Evolutionary conservation across 192 early-diverging fungal species (phyloP).

Genomic region (Backusella circina): DNA sequence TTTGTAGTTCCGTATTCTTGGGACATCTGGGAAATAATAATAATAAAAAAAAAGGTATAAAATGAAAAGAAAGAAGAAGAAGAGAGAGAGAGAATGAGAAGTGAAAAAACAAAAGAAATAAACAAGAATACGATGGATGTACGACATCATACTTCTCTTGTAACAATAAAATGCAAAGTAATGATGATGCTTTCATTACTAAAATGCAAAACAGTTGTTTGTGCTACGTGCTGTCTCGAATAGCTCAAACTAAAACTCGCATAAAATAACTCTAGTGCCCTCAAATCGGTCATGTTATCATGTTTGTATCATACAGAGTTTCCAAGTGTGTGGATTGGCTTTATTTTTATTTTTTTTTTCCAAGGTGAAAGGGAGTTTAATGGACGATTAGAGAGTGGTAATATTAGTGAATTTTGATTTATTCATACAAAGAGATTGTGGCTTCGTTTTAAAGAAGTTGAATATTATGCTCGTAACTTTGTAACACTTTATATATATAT

Average conservation of each 20-base stretch:
- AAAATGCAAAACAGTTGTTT: neutral
- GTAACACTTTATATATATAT: too few relatives aligned
- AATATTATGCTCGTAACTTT: too few relatives aligned
- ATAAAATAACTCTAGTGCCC: neutral
- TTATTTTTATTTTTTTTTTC: neutral
- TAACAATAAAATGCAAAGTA: neutral
- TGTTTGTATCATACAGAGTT: neutral
- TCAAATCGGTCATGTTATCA: neutral
- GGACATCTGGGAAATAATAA: conserved; percentile 4
- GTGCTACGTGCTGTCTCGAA: neutral
- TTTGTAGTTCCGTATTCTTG: conserved; percentile 31
- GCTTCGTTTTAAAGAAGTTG: too few relatives aligned
- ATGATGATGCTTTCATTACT: neutral
- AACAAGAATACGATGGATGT: neutral
- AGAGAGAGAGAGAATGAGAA: neutral
- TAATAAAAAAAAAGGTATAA: neutral
- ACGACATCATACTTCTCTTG: neutral
- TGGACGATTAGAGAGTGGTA: too few relatives aligned
- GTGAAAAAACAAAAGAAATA: neutral
- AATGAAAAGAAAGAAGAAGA: neutral
- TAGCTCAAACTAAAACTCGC: neutral
- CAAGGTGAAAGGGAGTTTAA: too few relatives aligned
- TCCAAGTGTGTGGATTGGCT: neutral
- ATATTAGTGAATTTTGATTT: too few relatives aligned
- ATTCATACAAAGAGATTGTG: too few relatives aligned